Base-by-base conservation (phyloP, 192 early-diverging fungal species). In the Coemansia sp. region DNA sequence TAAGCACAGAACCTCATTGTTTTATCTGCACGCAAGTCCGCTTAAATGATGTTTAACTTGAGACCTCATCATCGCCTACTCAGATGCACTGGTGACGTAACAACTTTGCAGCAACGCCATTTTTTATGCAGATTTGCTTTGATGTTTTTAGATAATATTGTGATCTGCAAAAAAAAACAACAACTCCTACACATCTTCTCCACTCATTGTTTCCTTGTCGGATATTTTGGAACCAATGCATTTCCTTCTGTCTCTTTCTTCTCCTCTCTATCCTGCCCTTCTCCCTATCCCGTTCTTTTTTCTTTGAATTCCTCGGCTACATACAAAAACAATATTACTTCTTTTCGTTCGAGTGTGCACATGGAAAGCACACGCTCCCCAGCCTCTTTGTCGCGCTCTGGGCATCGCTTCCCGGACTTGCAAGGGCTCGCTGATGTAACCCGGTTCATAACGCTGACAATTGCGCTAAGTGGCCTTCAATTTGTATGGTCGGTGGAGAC, bases 401-500 rank as follows among this genome's bases (percentile, higher is more conserved):
- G 16, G 0, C n/a, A 7, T 8, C 39, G 57, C 57, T 41, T 59
- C 57, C 39, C 16, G 39, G n/a, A 13, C 57, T 10, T 41, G 37
- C 32, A 37, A 10, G 36, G 49, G 51, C 8, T 51, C 22, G 68
- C 67, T 2, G 68, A 71, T 37, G 22, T 68, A 39, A 45, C 48
- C 6, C 79, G 70, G 62, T 82, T 71, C 60, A 47, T 80, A 19
- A 54, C 75, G 13, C 65, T 85, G 58, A 85, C 84, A 16, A 19
- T 78, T 11, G 80, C 74, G 10, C 66, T 85, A 11, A 74, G 73
- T 54, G 84, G 84, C 13, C 70, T 85, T 41, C 84, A 85, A 63
- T 79, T 85, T 49, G 73, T 51, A 46, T 85, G 84, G 84, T 72
- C 80, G 2, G 80, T 85, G 1, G 84, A 85, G 56, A 82, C 72